Percentiles rank a stretch among this genome's conserved stretches.
Evolutionary conservation across 2,329 filamentous ascomycete species (phyloP).

Genomic region (Verticillium zaregamsianum): DNA sequence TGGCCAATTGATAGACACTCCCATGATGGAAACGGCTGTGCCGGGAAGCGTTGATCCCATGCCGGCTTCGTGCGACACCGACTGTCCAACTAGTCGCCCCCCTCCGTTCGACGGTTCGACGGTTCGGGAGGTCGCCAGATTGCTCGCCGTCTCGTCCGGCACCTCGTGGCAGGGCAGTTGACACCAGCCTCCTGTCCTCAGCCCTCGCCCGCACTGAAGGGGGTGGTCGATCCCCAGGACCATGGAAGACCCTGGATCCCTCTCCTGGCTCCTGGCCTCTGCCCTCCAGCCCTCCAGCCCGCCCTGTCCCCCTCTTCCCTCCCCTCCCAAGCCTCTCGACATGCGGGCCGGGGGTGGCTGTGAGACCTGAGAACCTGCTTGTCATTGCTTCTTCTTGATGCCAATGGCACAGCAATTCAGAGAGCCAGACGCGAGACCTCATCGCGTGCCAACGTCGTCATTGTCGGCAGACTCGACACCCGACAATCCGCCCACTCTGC

Average conservation of each 20-base stretch:
- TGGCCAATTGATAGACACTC: conserved; percentile 1
- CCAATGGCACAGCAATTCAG: neutral
- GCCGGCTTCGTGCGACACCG: neutral
- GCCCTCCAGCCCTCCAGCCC: neutral
- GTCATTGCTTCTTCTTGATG: neutral
- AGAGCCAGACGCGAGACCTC: neutral
- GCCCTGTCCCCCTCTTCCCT: neutral
- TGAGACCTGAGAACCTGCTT: neutral
- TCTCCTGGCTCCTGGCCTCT: neutral
- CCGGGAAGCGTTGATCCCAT: neutral
- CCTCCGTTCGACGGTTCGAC: neutral
- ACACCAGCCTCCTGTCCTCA: neutral
- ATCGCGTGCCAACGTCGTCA: neutral
- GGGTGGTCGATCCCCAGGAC: neutral
- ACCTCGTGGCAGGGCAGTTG: neutral
- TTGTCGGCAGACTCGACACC: neutral
- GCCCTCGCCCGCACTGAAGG: neutral
- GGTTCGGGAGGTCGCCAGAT: neutral
- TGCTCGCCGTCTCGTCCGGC: neutral
- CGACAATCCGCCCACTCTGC: neutral
- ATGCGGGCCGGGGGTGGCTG: neutral
- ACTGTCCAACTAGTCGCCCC: neutral
- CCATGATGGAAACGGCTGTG: neutral
- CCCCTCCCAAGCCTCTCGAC: neutral
- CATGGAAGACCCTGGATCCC: neutral